Conservation (phyloP, 768 basidiomycete species). For the Russula abietina region DNA sequence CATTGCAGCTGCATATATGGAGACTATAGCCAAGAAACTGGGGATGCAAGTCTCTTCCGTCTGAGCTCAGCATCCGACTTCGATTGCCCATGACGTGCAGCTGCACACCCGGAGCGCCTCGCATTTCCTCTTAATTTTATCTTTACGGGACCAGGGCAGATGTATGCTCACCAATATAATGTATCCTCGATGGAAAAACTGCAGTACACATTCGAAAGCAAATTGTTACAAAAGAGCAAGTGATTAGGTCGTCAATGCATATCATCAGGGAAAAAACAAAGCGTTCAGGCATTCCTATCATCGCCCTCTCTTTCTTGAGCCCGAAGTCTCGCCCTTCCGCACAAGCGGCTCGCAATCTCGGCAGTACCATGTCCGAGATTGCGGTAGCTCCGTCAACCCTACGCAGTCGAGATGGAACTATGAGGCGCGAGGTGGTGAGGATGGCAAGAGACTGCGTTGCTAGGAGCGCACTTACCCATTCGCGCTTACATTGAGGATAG, state of each 20-base stretch:
- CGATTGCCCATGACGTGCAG: not conserved
- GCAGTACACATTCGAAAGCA: conserved; percentile 2
- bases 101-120: not conserved
- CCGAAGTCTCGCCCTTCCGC: conserved; percentile 30
- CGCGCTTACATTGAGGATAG: conserved; percentile 55
- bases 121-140: not conserved
- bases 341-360: conserved; percentile 44
- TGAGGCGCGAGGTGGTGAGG: not conserved
- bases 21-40: conserved; percentile 74
- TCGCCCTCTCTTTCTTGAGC: conserved; percentile 32
- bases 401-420: conserved; percentile 75
- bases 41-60: conserved; percentile 43
- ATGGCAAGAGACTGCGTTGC: conserved; percentile 15
- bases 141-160: not conserved
- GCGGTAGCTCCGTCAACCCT: conserved; percentile 52
- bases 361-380: conserved; percentile 60
- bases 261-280: not conserved
- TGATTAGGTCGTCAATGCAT: not conserved
- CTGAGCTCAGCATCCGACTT: not conserved
- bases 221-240: not conserved
- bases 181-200: not conserved
- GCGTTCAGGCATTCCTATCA: conserved; percentile 17
- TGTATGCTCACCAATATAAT: not conserved
- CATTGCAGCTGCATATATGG: conserved; percentile 73
- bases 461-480: conserved; percentile 61